phyloP scores from a whole-genome alignment of 2,329 filamentous ascomycete genomes.

The Aspergillus proliferans region DNA sequence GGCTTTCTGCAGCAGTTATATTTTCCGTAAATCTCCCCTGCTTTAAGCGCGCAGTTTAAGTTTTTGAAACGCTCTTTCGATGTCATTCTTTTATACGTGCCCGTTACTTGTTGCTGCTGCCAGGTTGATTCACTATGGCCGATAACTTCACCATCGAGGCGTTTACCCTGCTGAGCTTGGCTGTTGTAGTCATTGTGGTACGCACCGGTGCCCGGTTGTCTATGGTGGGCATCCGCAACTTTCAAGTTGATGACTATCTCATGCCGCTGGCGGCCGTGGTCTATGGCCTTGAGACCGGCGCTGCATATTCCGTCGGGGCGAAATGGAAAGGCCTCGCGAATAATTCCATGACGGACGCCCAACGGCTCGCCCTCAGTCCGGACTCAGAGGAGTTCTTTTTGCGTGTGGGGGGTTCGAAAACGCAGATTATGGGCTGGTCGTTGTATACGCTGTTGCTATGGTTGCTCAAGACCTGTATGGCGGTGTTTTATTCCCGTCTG shows the following conservation, averaged over 20 bases:
- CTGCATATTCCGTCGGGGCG: slow-evolving; percentile 46
- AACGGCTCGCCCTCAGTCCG: slow-evolving; percentile 42
- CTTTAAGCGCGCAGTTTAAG: too few species aligned
- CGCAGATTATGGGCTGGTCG: slow-evolving; percentile 50
- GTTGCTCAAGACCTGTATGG: slow-evolving; percentile 51
- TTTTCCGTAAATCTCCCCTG: neutral
- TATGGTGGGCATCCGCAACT: slow-evolving; percentile 44
- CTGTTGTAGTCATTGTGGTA: slow-evolving; percentile 45
- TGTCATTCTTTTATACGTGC: too few species aligned
- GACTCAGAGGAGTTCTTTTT: slow-evolving; percentile 42
- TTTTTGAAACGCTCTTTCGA: too few species aligned
- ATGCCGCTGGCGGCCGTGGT: slow-evolving; percentile 50
- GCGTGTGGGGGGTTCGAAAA: slow-evolving; percentile 50
- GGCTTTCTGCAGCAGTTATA: neutral
- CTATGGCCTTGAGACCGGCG: slow-evolving; percentile 46
- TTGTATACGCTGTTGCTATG: slow-evolving; percentile 49
- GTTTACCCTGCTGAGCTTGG: slow-evolving; percentile 48
- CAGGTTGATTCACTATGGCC: slow-evolving; percentile 3
- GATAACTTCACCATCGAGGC: slow-evolving; percentile 40
- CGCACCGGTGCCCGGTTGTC: slow-evolving; percentile 47
- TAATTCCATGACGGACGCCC: slow-evolving; percentile 49
- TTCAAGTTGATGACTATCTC: slow-evolving; percentile 55
- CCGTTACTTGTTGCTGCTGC: neutral
- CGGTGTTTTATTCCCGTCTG: slow-evolving; percentile 52
- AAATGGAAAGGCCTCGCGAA: slow-evolving; percentile 50